A percentile compares a stretch with the other conserved stretches of the same genome.
These are phyloP conservation scores for Asterella californica DNA, from an alignment of 225 moss, liverwort and hornwort genomes.

Conservation along the genomic window DNA sequence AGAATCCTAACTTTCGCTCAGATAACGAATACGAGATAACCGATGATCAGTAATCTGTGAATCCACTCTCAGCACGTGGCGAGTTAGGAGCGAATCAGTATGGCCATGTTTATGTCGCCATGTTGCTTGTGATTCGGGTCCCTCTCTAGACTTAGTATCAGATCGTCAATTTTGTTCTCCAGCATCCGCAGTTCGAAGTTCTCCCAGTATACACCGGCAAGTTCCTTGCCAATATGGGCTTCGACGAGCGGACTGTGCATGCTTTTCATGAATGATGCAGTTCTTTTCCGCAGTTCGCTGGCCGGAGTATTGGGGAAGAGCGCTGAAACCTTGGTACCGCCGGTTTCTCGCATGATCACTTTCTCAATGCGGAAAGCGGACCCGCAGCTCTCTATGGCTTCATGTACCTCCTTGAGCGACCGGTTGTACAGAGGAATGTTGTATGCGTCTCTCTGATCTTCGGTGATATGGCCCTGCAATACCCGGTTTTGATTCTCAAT, in stretches of 20 bases:
- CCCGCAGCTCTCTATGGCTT: slow-evolving; percentile 3
- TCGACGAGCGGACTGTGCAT: slow-evolving; percentile 7
- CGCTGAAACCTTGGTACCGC: neutral
- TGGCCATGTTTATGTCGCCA: neutral
- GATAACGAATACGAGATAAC: neutral
- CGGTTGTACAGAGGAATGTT: slow-evolving; percentile 11
- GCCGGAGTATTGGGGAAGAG: neutral
- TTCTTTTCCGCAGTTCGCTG: neutral
- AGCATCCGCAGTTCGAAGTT: neutral
- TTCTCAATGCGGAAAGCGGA: slow-evolving; percentile 3
- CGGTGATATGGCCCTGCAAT: slow-evolving; percentile 7
- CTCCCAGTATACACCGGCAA: neutral
- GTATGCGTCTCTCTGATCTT: slow-evolving; percentile 15
- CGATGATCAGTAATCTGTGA: neutral
- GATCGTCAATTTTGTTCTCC: neutral
- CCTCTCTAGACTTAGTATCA: neutral
- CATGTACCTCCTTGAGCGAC: slow-evolving; percentile 4
- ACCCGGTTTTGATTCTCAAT: neutral
- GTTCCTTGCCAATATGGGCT: slow-evolving; percentile 11
- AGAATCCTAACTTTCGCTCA: neutral
- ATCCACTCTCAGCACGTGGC: neutral
- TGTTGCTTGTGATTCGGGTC: neutral
- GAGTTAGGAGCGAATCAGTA: neutral
- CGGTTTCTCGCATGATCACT: neutral
- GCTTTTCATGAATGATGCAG: neutral